Base-by-base conservation (phyloP, 805 yeast genomes). In the Candida hispaniensis region DNA sequence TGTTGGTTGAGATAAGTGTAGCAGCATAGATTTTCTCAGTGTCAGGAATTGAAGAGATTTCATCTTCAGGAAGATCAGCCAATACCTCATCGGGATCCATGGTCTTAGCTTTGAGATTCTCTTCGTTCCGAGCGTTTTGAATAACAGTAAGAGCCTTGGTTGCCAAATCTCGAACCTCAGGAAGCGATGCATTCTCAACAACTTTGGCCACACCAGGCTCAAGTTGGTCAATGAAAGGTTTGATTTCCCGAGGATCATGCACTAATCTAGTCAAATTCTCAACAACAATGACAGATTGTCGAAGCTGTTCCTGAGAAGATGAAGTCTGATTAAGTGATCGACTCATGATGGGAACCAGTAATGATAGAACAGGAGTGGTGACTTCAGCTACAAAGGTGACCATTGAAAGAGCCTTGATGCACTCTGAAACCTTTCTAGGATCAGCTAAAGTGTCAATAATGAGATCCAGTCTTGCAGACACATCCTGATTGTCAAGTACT, bases 341-440 rank as follows among this genome's bases (percentile, higher is more conserved):
- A 54, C 75, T 85, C 50, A 88, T 70, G 46, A 86, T 86, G 29
- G 98, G 98, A 28, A 82, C 96, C 51, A 88, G 66, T 39, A 88
- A 61, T 6, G 97, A 72, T 48, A 88, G 66, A 4, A 93, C 93
- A 4, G 97, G 93, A 63, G 86, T 97, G 10, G 96, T 91, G 44
- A 88, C 98, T 63, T 91, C 98, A 29, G 98, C 94, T 32, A 88
- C 97, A 57, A 88, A 88, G 0, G 98, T 91, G 38, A 88, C 96
- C 24, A 93, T 79, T 2, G 94, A 79, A 44, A 88, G 69, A 26
- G 88, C 73, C 59, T 79, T 81, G 57, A 88, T 81, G 59, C 94
- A 85, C 41, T 71, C 77, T 39, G 94, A 81, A 32, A 88, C 93
- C 54, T 80, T 79, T 45, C 67, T 67, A 39, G 97, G 97, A 53